Base-by-base conservation (phyloP, 2,329 filamentous ascomycete species). In the Monilinia fructicola region DNA sequence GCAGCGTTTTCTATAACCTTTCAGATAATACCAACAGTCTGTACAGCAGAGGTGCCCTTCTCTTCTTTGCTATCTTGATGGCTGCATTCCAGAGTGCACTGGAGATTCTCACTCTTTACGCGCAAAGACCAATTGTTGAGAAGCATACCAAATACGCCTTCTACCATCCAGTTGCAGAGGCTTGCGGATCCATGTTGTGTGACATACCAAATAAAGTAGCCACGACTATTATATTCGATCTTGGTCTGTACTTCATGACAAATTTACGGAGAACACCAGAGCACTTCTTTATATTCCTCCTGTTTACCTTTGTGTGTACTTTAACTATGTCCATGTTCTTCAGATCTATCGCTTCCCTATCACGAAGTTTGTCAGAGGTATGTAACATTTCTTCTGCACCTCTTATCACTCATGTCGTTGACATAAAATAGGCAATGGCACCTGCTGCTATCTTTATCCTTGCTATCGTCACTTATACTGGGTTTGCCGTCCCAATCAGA, bases 121-220 rank as follows among this genome's bases (percentile, higher is more conserved):
- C 91, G 2, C 93, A 97, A 84, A 89, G 93, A 48, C 90, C 91
- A 1, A 96, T 97, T 73, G 92, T 97, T 68, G 92, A 97, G 76
- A 97, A 97, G 77, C 93, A 97, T 73, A 81, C 84, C 66, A 87
- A 90, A 67, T 97, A 96, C 76, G 92, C 93, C 23, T 83, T 97
- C 23, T 96, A 97, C 74, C 93, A 96, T 74, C 92, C 93, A 0
- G 93, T 90, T 12, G 90, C 92, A 21, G 93, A 97, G 82, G 91
- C 92, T n/a, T 38, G 67, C 31, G 70, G 69, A 3, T 72, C 73
- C 14, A 75, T 75, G 69, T 35, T 75, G 92, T 67, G 87, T 91
- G 93, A 97, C 73, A 79, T 96, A 78, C 93, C 93, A 0, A 92
- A 92, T 78, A 96, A 95, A 77, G 78, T 96, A 11, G 48, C 78